These are phyloP conservation scores for Acidomyces sp. DNA, from an alignment of 495 filamentous ascomycete genomes.

Conservation along the genomic window DNA sequence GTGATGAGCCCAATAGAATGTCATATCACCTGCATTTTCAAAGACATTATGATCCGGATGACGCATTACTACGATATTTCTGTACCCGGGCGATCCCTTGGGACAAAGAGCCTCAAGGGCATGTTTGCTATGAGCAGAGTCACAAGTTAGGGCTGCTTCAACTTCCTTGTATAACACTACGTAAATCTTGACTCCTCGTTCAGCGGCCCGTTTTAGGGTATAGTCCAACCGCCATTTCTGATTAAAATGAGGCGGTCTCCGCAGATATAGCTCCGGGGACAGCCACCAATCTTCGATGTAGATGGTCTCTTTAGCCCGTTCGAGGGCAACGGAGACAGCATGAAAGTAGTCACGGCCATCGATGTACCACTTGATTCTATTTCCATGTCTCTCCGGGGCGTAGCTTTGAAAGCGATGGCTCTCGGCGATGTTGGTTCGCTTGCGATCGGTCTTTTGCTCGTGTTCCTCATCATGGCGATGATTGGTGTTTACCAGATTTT, in stretches of 20 bases:
- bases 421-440: conserved; percentile 57
- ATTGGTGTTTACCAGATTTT: conserved; percentile 67
- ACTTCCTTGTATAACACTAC: conserved; percentile 89
- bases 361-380: conserved; percentile 93
- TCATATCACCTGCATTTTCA: conserved; percentile 92
- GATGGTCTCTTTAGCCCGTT: conserved; percentile 78
- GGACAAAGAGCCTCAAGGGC: conserved; percentile 71
- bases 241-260: conserved; percentile 63
- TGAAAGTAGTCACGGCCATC: conserved; percentile 88
- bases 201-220: conserved; percentile 72
- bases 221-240: conserved; percentile 85
- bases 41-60: conserved; percentile 94
- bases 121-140: conserved; percentile 85
- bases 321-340: conserved; percentile 77
- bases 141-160: conserved; percentile 73
- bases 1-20: conserved; percentile 96
- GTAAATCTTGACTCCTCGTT: conserved; percentile 88
- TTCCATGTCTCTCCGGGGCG: conserved; percentile 70
- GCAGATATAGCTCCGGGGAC: conserved; percentile 81
- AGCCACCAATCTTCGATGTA: conserved; percentile 98
- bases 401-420: conserved; percentile 77
- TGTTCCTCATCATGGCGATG: conserved; percentile 93
- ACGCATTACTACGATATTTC: conserved; percentile 79
- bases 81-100: conserved; percentile 60
- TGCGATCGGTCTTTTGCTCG: conserved; percentile 69